Percentiles rank a stretch among this genome's conserved stretches.
phyloP scores from a whole-genome alignment of 306 rosid species.

The Benincasa hispida region DNA sequence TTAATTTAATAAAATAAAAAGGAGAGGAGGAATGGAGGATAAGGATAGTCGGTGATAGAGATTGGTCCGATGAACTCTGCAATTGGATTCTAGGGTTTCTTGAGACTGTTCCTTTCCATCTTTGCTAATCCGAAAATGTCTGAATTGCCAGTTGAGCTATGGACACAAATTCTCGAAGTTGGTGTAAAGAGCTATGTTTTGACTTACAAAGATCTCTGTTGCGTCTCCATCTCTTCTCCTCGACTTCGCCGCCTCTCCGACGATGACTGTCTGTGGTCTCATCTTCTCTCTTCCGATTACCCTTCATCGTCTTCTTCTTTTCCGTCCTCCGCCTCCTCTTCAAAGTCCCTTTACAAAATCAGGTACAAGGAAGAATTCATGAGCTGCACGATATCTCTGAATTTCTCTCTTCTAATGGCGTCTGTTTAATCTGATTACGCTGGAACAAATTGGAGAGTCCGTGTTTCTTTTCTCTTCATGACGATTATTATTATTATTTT shows the following conservation, averaged over 20 bases:
- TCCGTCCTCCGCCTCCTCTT: not conserved
- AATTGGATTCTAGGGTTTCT: not conserved
- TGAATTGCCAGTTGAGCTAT: constrained; percentile 48
- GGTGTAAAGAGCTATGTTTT: constrained; percentile 27
- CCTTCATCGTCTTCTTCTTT: constrained; percentile 6
- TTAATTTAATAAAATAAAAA: too few relatives aligned
- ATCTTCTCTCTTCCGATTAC: constrained; percentile 47
- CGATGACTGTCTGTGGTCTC: constrained; percentile 47
- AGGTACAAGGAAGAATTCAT: constrained; percentile 17
- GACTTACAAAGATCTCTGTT: constrained; percentile 54
- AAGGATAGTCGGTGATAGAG: too few relatives aligned
- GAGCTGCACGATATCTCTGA: not conserved
- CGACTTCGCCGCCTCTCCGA: constrained; percentile 46
- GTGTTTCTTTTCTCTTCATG: not conserved
- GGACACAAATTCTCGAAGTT: constrained; percentile 51
- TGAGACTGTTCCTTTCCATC: not conserved
- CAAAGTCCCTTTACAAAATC: constrained; percentile 42
- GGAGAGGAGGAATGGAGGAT: too few relatives aligned
- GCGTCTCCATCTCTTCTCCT: constrained; percentile 50
- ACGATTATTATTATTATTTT: not conserved
- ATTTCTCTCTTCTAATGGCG: not conserved
- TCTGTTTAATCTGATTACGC: not conserved
- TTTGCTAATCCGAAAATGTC: constrained; percentile 1
- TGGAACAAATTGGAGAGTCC: not conserved
- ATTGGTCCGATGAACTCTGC: not conserved